Percentiles rank a stretch among this genome's conserved stretches.
Evolutionary conservation across 179 eudicot genomes (phyloP).

Genomic region (Dionaea muscipula): DNA sequence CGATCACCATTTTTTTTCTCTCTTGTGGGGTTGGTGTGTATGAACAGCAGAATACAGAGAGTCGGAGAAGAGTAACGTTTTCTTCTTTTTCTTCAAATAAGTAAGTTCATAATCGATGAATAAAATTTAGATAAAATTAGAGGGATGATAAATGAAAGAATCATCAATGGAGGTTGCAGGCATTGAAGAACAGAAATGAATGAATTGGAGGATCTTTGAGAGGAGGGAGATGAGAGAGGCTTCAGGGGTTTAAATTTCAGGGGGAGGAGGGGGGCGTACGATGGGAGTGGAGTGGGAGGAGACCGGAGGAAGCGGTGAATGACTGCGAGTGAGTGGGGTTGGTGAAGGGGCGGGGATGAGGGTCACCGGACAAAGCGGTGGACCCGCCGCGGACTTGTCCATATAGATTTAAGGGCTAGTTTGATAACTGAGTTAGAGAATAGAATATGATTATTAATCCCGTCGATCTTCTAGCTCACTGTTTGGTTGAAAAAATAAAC

Average conservation of each 20-base stretch:
- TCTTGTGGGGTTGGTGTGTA: too few species aligned
- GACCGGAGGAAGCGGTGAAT: constrained; percentile 33
- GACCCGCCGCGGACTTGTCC: constrained; percentile 12
- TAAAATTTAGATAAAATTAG: neutral
- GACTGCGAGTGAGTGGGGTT: constrained; percentile 10
- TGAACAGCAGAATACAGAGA: neutral
- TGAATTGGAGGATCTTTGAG: neutral
- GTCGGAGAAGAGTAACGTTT: neutral
- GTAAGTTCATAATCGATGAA: neutral
- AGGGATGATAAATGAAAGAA: neutral
- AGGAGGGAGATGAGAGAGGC: constrained; percentile 2
- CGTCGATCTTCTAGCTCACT: too few species aligned
- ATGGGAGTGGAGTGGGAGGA: constrained; percentile 18
- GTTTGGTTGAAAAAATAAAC: too few species aligned
- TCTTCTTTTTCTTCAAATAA: too few species aligned
- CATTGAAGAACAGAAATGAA: constrained; percentile 1
- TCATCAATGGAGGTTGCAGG: neutral
- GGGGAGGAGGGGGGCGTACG: too few species aligned
- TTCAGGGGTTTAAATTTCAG: constrained; percentile 19
- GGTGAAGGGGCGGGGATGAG: constrained; percentile 11
- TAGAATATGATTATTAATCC: too few species aligned
- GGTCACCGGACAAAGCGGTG: constrained; percentile 32
- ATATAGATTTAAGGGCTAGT: constrained; percentile 15
- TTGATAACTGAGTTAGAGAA: constrained; percentile 15
- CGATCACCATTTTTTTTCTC: constrained; percentile 6